Conservation (phyloP, 257 asterid genomes). For the Lantana camara region DNA sequence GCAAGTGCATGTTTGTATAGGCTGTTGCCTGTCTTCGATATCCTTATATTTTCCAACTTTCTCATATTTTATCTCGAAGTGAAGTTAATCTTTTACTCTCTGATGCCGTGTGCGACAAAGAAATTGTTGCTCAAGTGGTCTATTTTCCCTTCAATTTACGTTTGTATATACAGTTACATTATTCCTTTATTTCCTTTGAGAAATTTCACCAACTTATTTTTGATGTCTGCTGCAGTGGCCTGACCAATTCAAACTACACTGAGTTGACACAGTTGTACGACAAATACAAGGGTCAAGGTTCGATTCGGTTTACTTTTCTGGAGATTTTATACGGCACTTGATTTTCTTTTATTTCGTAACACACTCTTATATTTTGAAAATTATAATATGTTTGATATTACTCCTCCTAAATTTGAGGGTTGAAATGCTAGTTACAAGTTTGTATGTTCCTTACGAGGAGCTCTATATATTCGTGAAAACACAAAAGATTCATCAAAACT, state of each 20-base stretch:
- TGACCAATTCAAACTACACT: slow-evolving; percentile 75
- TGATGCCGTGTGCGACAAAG: too few relatives aligned
- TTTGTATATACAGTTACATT: slow-evolving; percentile 1
- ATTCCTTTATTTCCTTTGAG: slow-evolving; percentile 2
- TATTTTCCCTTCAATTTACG: neutral
- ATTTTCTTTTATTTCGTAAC: slow-evolving; percentile 1
- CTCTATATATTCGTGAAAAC: too few relatives aligned
- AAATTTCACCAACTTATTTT: neutral
- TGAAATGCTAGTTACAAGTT: slow-evolving; percentile 6
- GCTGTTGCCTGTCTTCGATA: too few relatives aligned
- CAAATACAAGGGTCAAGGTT: slow-evolving; percentile 81
- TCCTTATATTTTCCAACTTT: too few relatives aligned
- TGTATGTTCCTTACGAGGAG: too few relatives aligned
- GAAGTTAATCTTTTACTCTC: too few relatives aligned
- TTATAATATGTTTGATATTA: neutral
- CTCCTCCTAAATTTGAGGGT: slow-evolving; percentile 1
- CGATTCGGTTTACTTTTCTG: slow-evolving; percentile 19
- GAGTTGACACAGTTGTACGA: slow-evolving; percentile 70
- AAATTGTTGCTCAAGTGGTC: neutral
- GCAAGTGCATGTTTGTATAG: too few relatives aligned
- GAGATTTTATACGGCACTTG: neutral
- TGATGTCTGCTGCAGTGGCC: slow-evolving; percentile 68
- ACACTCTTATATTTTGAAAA: neutral
- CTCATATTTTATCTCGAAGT: too few relatives aligned
- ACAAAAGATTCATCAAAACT: too few relatives aligned